Conservation (phyloP, 208 protist genomes). For the Leishmania tarentolae region DNA sequence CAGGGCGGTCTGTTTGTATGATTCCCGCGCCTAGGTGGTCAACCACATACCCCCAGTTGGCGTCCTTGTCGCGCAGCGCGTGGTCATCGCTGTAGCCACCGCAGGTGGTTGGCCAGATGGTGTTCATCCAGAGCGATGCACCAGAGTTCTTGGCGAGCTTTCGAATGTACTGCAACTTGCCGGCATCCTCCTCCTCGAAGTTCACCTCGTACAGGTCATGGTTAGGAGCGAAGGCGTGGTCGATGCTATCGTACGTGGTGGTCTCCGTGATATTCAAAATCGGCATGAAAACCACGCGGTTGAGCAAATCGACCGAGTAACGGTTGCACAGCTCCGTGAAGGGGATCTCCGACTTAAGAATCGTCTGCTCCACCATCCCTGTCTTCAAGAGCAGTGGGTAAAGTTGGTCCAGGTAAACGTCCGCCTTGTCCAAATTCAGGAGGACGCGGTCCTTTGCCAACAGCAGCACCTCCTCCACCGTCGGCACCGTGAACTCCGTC, state of each 20-base stretch:
- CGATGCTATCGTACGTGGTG: conserved; percentile 46
- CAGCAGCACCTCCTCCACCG: conserved; percentile 53
- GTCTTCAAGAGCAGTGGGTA: conserved; percentile 44
- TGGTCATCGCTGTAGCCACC: conserved; percentile 66
- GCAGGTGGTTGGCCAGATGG: conserved; percentile 65
- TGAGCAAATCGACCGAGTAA: conserved; percentile 44
- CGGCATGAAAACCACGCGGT: conserved; percentile 67
- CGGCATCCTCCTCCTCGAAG: conserved; percentile 48
- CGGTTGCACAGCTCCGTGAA: conserved; percentile 40
- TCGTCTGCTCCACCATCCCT: conserved; percentile 51
- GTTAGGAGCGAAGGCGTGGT: conserved; percentile 29
- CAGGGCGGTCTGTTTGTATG: conserved; percentile 64
- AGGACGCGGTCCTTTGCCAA: conserved; percentile 39
- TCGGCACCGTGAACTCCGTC: conserved; percentile 69
- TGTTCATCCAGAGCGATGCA: conserved; percentile 67
- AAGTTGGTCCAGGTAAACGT: conserved; percentile 60
- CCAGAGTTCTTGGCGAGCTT: conserved; percentile 33
- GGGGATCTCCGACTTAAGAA: conserved; percentile 63
- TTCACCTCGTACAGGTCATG: conserved; percentile 67
- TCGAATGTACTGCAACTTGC: conserved; percentile 37
- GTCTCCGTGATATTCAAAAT: conserved; percentile 44
- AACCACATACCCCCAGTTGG: conserved; percentile 60
- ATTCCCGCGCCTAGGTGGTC: conserved; percentile 50
- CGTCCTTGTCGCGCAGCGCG: conserved; percentile 51
- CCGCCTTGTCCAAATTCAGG: conserved; percentile 75